Evolutionary conservation across 2,329 filamentous ascomycete genomes (phyloP), one percentile per base, ranked within the genome.

Genomic region (Aspergillus proliferans): DNA sequence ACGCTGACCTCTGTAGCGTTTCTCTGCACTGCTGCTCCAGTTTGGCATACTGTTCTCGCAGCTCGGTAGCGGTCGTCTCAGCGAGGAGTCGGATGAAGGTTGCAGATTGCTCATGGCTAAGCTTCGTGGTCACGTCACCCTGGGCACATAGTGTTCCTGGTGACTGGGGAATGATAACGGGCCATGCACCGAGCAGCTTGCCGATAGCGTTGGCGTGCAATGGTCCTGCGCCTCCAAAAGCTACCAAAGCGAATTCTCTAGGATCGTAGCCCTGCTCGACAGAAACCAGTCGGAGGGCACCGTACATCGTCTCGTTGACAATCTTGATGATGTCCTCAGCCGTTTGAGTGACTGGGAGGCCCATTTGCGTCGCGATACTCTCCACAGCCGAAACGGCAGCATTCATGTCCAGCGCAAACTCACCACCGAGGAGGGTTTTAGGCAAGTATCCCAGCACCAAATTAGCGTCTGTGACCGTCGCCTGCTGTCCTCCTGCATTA

Each of bases 241-340:
- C 74, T 5, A 78, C 75, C 3, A 78, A 64, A 3, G 75, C 74
- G 54, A 78, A 78, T 36, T 77, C 73, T 8, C 71, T 65, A 21
- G 76, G 75, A 50, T 78, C 74, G 47, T 76, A 75, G 33, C 76
- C 76, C 56, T 77, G 75, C 53, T 78, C 76, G 4, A 78, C 71
- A 1, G 76, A 77, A 0, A 78, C 75, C 3, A 77, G 61, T 39
- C 76, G 68, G 24, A 78, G 59, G 10, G 76, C 76, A 3, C 76
- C 75, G 48, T 77, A 74, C 68, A 78, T 78, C 6, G 72, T 73
- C 55, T 78, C 76, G 47, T 78, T 77, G 33, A 75, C 71, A 2
- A 78, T 55, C 42, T 75, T 69, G 43, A 78, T 70, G 40, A 77
- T 76, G 22, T 72, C 73, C 56, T 76, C 73, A 1, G 76, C 76